A percentile compares a stretch with the other conserved stretches of the same genome.
These are phyloP conservation scores for Catenaria anguillulae DNA, from an alignment of 371 early-diverging fungal species.

Conservation along the genomic window DNA sequence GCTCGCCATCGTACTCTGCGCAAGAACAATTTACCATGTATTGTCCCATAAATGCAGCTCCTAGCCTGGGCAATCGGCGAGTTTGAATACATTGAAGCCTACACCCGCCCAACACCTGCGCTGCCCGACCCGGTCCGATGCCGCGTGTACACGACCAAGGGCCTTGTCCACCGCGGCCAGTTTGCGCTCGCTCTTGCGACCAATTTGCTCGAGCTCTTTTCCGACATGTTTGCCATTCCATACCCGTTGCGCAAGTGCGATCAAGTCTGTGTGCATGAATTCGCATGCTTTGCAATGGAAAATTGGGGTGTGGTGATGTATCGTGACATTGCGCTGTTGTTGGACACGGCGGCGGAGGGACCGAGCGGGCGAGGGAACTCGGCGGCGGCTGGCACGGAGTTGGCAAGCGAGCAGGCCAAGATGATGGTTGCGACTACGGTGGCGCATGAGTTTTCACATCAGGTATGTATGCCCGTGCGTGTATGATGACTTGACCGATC, in stretches of 20 bases:
- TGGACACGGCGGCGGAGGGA: conserved; percentile 70
- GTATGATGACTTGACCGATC: too few species aligned
- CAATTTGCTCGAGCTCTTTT: conserved; percentile 57
- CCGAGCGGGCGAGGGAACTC: conserved; percentile 52
- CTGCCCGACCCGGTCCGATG: conserved; percentile 48
- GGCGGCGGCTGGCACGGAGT: conserved; percentile 39
- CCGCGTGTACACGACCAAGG: conserved; percentile 65
- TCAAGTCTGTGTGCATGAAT: conserved; percentile 78
- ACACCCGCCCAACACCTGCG: conserved; percentile 41
- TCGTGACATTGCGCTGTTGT: conserved; percentile 12
- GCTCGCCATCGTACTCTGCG: too few species aligned
- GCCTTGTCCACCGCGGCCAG: conserved; percentile 47
- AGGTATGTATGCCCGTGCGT: too few species aligned
- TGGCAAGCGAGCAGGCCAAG: too few species aligned
- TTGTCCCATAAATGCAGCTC: conserved; percentile 17
- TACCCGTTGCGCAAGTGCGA: conserved; percentile 85
- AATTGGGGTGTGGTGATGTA: conserved; percentile 60
- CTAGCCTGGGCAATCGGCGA: conserved; percentile 81
- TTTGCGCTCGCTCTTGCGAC: conserved; percentile 65
- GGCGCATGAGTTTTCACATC: too few species aligned
- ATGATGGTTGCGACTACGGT: conserved; percentile 67
- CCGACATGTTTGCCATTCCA: conserved; percentile 64
- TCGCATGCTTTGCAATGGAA: conserved; percentile 77
- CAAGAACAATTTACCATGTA: too few species aligned
- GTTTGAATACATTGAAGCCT: conserved; percentile 67